Base-by-base conservation (phyloP, 495 filamentous ascomycete genomes). In the Podospora bellae-mahoneyi region DNA sequence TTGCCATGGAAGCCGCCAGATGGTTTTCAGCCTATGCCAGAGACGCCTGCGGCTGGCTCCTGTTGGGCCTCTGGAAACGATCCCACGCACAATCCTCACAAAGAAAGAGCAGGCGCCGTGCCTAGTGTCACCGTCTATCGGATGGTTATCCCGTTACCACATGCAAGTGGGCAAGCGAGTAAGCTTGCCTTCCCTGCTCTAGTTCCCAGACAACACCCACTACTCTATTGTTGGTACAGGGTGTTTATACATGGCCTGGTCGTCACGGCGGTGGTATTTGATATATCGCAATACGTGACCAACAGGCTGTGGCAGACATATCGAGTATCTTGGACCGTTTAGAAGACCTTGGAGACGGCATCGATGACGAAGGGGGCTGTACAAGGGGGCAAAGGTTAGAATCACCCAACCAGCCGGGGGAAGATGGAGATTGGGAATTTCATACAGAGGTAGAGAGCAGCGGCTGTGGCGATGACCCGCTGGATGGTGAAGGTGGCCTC, bases 371-470 rank as follows among this genome's bases (percentile, higher is more conserved):
- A 96, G 66, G 93, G 93, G 64, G 91, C 93, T 95, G 68, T 39
- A 18, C 28, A 28, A n/a, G n/a, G 26, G 10, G 57, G 16, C 4
- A 4, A 26, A 53, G 55, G 59, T 55, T 54, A 65, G 64, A 5
- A 23, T 55, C 18, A 53, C 19, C 7, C 58, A 26, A 66, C 44
- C 44, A 10, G 15, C 19, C 3, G 27, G 30, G 20, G 15, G 9
- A 9, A 44, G 0, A 27, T 4, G 2, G 3, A 20, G 28, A 6
- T 19, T 26, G n/a, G 55, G 28, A 53, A 26, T 15, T 57, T 54
- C 90, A 72, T 88, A 97, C 93, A 94, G 62, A 97, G 81, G 80
- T 97, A 97, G 68, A 97, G 86, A 34, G 89, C 68, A 71, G 91
- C 77, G 68, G 88, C 86, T 61, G 86, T 84, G 44, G 84, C 84